Evolutionary conservation across 331 rosid species (phyloP), one percentile per base, ranked within the genome.

Genomic region (Acacia concinna): DNA sequence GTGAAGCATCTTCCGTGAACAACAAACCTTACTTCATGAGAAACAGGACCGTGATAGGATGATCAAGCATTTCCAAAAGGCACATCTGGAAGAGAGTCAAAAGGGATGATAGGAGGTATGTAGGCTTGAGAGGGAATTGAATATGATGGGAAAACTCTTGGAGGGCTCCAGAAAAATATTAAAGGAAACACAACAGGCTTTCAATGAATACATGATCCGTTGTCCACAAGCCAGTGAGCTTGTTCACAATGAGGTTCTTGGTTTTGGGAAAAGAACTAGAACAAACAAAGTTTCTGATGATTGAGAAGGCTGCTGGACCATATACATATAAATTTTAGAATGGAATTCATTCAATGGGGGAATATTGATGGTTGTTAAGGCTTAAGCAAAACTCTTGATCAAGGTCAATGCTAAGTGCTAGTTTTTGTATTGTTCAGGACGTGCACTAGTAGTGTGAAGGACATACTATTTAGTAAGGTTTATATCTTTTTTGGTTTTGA

Each of bases 211-310:
- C 74, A 87, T 94, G 82, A 84, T 78, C 18, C 84, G 76, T 4
- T 81, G 79, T 83, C 87, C 92, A 0, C 87, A 90, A 81, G 86
- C 83, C 62, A 91, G 84, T 71, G 99, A 91, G 46, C 92, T 96
- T n/a, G 93, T 91, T 54, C 90, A 93, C 81, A 89, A 81, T 81
- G 97, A 95, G 76, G 97, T 95, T 83, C 86, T 94, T 44, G 94
- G 90, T 32, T 87, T 96, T 40, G 96, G 94, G 2, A 97, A 66
- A 67, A 85, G 98, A 92, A 73, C 80, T 90, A 71, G 97, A 89
- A 66, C 88, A 83, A 76, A 88, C 95, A 92, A 80, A 30, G 27
- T 71, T 73, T 40, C 65, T 76, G 74, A 66, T 70, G 66, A 69
- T 81, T 35, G 87, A 95, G 76, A 90, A 56, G 81, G 83, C 77